Base-by-base conservation (phyloP, 139 green algal genomes). In the Nannochloris sp. region DNA sequence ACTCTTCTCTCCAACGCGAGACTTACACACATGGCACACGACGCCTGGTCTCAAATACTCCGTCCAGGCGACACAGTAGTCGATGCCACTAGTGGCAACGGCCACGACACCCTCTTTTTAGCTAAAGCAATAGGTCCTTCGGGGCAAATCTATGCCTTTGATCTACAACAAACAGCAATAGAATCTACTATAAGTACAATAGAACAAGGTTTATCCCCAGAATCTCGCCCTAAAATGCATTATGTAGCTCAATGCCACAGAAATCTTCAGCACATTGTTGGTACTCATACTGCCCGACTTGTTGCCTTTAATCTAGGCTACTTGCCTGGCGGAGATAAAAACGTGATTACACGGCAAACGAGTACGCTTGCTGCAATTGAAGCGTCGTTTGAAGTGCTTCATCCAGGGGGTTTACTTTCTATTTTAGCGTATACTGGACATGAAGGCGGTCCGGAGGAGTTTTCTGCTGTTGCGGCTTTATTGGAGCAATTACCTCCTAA, bases 351-450 rank as follows among this genome's bases (percentile, higher is more conserved):
- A 4, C 12, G 45, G 4, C 27, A 31, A 2, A 19, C 23, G 30
- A 85, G 71, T 13, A 90, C 81, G 2, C 3, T 78, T 0, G 60
- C 48, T 10, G 85, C 81, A 5, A 33, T 91, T 2, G 34, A 77
- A 56, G 76, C 70, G 3, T 76, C 80, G 2, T 66, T 81, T 30
- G 59, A 82, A 42, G 58, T 75, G 30, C 63, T 85, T 29, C 46
- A 35, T 29, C 57, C 66, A 0, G 74, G 76, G 8, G 83, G 83
- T 12, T 23, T 83, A 3, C 37, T 85, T 9, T 74, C 53, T 42
- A 62, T 87, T 12, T n/a, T 89, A 8, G 55, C 33, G 30, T 91
- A 91, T 71, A 78, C 63, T 0, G 74, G 79, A 1, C 84, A 90
- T 45, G 71, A 65, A 73, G 77, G 77, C 2, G 82, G 82, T 31